Evolutionary conservation across 768 basidiomycete species (phyloP).

Genomic region (Suillus variegatus): DNA sequence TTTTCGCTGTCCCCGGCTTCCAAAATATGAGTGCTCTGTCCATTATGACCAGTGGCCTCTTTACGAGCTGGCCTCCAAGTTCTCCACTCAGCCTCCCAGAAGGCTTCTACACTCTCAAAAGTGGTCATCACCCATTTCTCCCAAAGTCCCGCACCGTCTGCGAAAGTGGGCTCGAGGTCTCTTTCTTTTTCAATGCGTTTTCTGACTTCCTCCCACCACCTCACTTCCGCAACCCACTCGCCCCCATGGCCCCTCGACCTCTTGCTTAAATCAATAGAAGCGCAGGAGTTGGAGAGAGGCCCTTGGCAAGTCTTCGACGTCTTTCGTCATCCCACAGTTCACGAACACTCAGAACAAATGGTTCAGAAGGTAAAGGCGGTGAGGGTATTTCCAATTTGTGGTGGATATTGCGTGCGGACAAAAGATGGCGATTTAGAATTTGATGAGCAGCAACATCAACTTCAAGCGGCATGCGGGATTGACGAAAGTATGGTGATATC

Average conservation of each 20-base stretch:
- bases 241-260: constrained; percentile 55
- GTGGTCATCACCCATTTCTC: constrained; percentile 80
- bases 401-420: constrained; percentile 65
- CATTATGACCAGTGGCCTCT: constrained; percentile 15
- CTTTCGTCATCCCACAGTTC: constrained; percentile 98
- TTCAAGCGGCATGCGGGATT: constrained; percentile 76
- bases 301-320: constrained; percentile 63
- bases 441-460: constrained; percentile 80
- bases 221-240: constrained; percentile 71
- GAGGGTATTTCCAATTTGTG: constrained; percentile 65
- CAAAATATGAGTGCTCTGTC: constrained; percentile 26
- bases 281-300: constrained; percentile 71
- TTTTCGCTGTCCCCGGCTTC: constrained; percentile 19
- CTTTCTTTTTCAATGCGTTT: constrained; percentile 57
- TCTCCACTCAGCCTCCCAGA: constrained; percentile 71
- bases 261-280: constrained; percentile 69
- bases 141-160: constrained; percentile 46
- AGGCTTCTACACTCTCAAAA: constrained; percentile 86
- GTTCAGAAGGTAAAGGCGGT: constrained; percentile 55
- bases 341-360: constrained; percentile 83
- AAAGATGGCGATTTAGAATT: constrained; percentile 78
- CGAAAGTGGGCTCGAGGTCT: constrained; percentile 23
- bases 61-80: constrained; percentile 51
- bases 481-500: constrained; percentile 60
- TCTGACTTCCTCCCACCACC: constrained; percentile 75